Conservation (phyloP, 139 green algal genomes). For the Zygnema cylindricum region DNA sequence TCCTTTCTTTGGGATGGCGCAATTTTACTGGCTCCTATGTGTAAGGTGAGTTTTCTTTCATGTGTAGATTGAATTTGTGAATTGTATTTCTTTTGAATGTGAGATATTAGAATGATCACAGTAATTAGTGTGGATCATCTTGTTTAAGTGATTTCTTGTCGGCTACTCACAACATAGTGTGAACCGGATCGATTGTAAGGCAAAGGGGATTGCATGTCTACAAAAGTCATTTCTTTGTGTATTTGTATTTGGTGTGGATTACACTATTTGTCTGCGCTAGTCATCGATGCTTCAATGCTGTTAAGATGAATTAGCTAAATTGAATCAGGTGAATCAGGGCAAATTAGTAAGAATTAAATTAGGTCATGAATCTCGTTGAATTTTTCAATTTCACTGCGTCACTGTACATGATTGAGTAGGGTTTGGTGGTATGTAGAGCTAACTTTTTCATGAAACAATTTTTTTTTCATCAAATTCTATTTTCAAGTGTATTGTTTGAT, state of each 20-base stretch:
- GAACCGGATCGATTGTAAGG: background rate
- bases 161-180: background rate
- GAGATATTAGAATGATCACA: background rate
- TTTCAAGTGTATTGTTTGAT: background rate
- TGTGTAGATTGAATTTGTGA: background rate
- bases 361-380: no score
- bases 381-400: no score
- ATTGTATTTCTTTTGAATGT: background rate
- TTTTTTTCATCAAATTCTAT: background rate
- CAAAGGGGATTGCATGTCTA: background rate
- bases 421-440: no score
- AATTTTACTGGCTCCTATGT: conserved; percentile 56
- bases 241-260: no score
- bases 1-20: conserved; percentile 32
- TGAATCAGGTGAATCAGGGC: no score
- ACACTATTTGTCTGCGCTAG: no score
- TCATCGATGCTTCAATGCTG: no score
- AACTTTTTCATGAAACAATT: background rate
- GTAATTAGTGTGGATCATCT: background rate
- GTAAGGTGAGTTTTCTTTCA: conserved; percentile 32
- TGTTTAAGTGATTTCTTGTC: background rate
- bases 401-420: no score
- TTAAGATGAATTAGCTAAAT: no score
- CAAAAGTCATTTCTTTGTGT: no score
- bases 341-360: no score